Evolutionary conservation across 2,329 filamentous ascomycete species (phyloP).

Genomic region (Penicillium aurantiogriseum): DNA sequence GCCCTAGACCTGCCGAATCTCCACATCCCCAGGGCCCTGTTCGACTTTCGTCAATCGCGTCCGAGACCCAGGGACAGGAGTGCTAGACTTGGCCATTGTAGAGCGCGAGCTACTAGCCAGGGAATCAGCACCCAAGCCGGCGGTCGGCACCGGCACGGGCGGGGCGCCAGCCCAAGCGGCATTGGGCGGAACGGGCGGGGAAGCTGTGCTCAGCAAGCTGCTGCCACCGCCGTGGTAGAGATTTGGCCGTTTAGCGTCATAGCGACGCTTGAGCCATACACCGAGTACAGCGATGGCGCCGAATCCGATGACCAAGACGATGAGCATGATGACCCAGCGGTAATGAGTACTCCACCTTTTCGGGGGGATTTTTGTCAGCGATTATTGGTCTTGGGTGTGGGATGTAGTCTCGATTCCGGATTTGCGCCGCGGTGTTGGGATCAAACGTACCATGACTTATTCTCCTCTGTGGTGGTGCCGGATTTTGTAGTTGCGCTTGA

Average conservation of each 20-base stretch:
- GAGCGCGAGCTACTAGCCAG: slow-evolving; percentile 33
- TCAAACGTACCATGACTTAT: slow-evolving; percentile 29
- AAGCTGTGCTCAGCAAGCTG: slow-evolving; percentile 17
- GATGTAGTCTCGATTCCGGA: neutral
- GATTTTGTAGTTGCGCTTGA: slow-evolving; percentile 1
- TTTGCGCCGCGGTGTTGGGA: neutral
- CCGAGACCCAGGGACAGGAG: slow-evolving; percentile 10
- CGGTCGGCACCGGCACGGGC: slow-evolving; percentile 11
- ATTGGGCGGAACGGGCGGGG: slow-evolving; percentile 16
- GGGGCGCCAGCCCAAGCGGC: slow-evolving; percentile 19
- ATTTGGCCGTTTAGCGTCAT: slow-evolving; percentile 59
- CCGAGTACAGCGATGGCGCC: slow-evolving; percentile 64
- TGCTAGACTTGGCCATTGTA: slow-evolving; percentile 18
- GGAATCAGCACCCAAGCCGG: slow-evolving; percentile 20
- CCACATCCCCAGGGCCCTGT: slow-evolving; percentile 20
- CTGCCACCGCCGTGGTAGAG: slow-evolving; percentile 34
- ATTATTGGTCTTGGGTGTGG: neutral
- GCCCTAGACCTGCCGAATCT: slow-evolving; percentile 27
- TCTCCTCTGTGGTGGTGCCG: slow-evolving; percentile 6
- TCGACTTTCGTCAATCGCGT: slow-evolving; percentile 27
- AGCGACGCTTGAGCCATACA: slow-evolving; percentile 69
- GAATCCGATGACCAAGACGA: slow-evolving; percentile 70
- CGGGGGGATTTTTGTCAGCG: neutral
- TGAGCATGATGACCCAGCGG: slow-evolving; percentile 79
- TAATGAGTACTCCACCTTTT: slow-evolving; percentile 57